phyloP scores from a whole-genome alignment of 495 filamentous ascomycete species.

The Echria macrotheca region DNA sequence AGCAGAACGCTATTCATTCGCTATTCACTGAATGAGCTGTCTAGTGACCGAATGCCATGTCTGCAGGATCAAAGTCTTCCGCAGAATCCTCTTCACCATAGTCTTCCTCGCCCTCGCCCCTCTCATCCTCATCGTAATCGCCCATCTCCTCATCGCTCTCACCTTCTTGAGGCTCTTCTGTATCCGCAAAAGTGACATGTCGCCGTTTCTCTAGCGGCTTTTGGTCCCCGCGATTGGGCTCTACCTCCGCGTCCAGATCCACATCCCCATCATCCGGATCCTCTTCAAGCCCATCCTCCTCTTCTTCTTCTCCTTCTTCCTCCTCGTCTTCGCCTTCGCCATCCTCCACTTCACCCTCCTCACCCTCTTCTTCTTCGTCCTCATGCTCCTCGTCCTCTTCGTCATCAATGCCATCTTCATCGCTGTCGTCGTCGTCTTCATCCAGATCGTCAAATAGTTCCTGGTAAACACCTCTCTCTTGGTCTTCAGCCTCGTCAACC shows the following conservation, averaged over 20 bases:
- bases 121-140: constrained; percentile 11
- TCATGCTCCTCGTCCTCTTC: constrained; percentile 7
- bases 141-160: constrained; percentile 12
- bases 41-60: too few relatives aligned
- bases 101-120: constrained; percentile 17
- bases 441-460: constrained; percentile 3
- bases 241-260: too few relatives aligned
- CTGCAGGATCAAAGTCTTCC: too few relatives aligned
- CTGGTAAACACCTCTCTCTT: neutral
- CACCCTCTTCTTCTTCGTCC: constrained; percentile 5
- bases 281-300: constrained; percentile 6
- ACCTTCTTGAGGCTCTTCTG: too few relatives aligned
- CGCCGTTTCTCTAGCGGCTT: too few relatives aligned
- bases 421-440: constrained; percentile 5
- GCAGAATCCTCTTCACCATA: constrained; percentile 17
- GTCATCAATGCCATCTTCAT: constrained; percentile 4
- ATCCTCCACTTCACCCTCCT: constrained; percentile 6
- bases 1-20: too few relatives aligned
- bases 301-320: constrained; percentile 15
- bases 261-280: constrained; percentile 19
- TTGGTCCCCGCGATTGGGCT: too few relatives aligned
- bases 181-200: too few relatives aligned
- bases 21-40: too few relatives aligned
- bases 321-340: constrained; percentile 8
- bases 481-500: constrained; percentile 3